phyloP scores from a whole-genome alignment of 2,329 filamentous ascomycete genomes.

The Amauroascus niger region DNA sequence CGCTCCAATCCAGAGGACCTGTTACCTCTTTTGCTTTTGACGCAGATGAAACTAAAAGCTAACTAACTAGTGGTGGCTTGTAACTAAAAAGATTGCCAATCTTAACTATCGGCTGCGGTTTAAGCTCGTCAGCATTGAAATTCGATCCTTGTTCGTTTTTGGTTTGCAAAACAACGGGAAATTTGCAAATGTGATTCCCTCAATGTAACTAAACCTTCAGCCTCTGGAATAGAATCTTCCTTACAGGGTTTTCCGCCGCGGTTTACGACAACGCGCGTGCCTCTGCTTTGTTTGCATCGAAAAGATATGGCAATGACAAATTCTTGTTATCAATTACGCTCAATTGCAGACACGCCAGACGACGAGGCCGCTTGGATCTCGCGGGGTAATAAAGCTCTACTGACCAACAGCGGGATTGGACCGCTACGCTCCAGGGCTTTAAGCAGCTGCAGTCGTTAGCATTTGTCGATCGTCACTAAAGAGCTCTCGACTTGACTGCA shows the following conservation, averaged over 20 bases:
- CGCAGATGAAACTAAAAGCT: background rate
- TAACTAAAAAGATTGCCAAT: background rate
- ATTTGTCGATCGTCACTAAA: background rate
- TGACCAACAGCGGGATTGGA: background rate
- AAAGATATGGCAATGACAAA: background rate
- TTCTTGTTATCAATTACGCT: background rate
- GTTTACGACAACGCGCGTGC: too few species aligned
- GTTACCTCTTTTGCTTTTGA: background rate
- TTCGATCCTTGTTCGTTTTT: background rate
- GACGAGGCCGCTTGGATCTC: background rate
- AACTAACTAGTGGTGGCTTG: background rate
- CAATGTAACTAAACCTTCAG: background rate
- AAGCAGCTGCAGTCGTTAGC: background rate
- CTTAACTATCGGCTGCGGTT: background rate
- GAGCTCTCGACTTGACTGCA: background rate
- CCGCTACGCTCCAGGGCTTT: background rate
- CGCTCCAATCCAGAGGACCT: too few species aligned
- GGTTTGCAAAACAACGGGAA: background rate
- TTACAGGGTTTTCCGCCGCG: too few species aligned
- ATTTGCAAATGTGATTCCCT: background rate
- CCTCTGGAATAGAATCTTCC: too few species aligned
- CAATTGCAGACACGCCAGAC: background rate
- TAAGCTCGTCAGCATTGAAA: background rate
- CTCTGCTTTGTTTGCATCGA: background rate
- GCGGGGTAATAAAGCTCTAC: constrained; percentile 3